Conservation (phyloP, 1,284 basidiomycete species). For the Prillingera fragicola region DNA sequence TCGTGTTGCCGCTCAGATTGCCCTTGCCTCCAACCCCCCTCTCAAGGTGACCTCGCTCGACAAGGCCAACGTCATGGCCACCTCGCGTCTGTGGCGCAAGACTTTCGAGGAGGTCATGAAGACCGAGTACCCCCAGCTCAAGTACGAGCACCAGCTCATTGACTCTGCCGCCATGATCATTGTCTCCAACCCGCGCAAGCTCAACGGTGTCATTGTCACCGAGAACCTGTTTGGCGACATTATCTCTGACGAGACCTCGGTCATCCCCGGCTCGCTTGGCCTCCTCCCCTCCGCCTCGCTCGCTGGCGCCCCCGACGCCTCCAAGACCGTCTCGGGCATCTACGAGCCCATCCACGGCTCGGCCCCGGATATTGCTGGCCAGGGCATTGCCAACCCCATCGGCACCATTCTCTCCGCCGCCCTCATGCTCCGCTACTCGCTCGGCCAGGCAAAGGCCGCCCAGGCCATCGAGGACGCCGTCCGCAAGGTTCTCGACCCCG, state of each 20-base stretch:
- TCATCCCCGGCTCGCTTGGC: conserved; percentile 95
- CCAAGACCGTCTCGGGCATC: conserved; percentile 68
- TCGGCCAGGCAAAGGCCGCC: conserved; percentile 77
- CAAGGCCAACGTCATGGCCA: conserved; percentile 98
- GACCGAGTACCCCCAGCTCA: conserved; percentile 78
- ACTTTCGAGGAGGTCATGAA: conserved; percentile 77
- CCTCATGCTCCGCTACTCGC: conserved; percentile 90
- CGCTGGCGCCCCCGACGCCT: conserved; percentile 75
- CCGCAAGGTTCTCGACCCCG: conserved; percentile 74
- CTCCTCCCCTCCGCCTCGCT: conserved; percentile 84
- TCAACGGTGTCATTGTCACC: conserved; percentile 91
- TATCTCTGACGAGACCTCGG: conserved; percentile 90
- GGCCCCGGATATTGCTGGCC: conserved; percentile 91
- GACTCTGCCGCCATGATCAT: conserved; percentile 97
- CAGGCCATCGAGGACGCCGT: conserved; percentile 82
- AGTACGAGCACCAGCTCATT: conserved; percentile 83
- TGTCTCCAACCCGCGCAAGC: conserved; percentile 82
- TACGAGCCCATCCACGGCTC: conserved; percentile 91
- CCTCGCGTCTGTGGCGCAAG: conserved; percentile 88
- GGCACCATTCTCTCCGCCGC: conserved; percentile 96
- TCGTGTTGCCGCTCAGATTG: conserved; percentile 89
- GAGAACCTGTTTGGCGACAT: conserved; percentile 97
- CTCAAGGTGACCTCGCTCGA: conserved; percentile 89
- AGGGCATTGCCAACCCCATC: conserved; percentile 72
- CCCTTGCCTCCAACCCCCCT: conserved; percentile 75